Conservation (phyloP, 768 basidiomycete species). For the Artomyces pyxidatus region DNA sequence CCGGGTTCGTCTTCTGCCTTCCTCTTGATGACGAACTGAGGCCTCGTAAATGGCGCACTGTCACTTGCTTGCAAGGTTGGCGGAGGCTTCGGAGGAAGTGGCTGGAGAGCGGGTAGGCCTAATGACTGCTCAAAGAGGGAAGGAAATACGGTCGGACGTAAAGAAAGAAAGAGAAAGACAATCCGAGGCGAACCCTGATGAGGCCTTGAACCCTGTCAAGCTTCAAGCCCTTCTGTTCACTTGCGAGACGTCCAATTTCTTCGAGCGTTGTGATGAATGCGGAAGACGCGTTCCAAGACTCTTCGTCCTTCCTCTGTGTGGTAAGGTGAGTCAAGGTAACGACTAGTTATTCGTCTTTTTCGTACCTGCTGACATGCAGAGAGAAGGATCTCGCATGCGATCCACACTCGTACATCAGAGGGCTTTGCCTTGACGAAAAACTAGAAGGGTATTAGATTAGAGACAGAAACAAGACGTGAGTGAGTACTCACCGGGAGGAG, state of each 20-base stretch:
- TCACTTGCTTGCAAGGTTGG: too few species aligned
- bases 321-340: slow-evolving; percentile 4
- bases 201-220: slow-evolving; percentile 11
- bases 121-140: slow-evolving; percentile 6
- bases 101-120: neutral
- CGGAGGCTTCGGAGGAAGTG: slow-evolving; percentile 3
- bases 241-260: slow-evolving; percentile 5
- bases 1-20: neutral
- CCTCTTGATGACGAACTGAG: neutral
- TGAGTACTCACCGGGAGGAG: slow-evolving; percentile 39
- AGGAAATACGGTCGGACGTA: slow-evolving; percentile 1
- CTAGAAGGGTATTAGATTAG: slow-evolving; percentile 14
- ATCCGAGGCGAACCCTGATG: slow-evolving; percentile 13
- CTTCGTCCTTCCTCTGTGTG: slow-evolving; percentile 9
- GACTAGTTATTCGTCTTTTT: too few species aligned
- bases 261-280: slow-evolving; percentile 5
- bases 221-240: slow-evolving; percentile 3
- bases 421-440: slow-evolving; percentile 25
- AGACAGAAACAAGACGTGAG: neutral
- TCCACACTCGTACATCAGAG: slow-evolving; percentile 24
- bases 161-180: slow-evolving; percentile 2
- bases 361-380: slow-evolving; percentile 36
- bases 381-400: slow-evolving; percentile 35
- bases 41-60: too few species aligned
- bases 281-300: slow-evolving; percentile 8